Conservation (phyloP, 768 basidiomycete species). For the Rhodocollybia butyracea region DNA sequence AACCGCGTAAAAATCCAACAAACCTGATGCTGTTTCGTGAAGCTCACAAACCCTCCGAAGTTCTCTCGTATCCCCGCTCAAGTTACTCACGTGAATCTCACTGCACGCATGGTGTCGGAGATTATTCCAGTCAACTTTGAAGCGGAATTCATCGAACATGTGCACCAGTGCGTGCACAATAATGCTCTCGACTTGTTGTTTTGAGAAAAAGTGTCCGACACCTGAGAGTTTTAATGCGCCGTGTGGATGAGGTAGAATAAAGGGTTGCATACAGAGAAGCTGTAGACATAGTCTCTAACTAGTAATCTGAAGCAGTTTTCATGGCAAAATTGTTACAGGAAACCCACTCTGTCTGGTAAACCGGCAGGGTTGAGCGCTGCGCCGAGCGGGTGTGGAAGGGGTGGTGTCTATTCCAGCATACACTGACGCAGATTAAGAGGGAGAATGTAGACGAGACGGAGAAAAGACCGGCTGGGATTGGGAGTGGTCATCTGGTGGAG, state of each 20-base stretch:
- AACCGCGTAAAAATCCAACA: too few species aligned
- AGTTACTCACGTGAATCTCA: slow-evolving; percentile 95
- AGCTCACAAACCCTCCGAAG: slow-evolving; percentile 68
- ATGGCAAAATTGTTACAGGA: too few species aligned
- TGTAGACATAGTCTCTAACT: too few species aligned
- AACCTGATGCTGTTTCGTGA: slow-evolving; percentile 96
- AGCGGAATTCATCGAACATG: slow-evolving; percentile 93
- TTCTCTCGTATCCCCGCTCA: slow-evolving; percentile 90
- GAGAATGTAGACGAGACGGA: slow-evolving; percentile 42
- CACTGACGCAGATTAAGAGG: slow-evolving; percentile 57
- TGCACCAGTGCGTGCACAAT: slow-evolving; percentile 92
- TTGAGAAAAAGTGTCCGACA: slow-evolving; percentile 75
- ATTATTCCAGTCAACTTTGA: slow-evolving; percentile 91
- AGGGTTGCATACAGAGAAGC: too few species aligned
- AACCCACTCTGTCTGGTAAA: slow-evolving; percentile 79
- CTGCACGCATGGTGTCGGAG: slow-evolving; percentile 94
- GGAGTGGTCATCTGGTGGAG: slow-evolving; percentile 20
- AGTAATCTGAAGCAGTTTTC: too few species aligned
- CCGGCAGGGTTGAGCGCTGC: slow-evolving; percentile 73
- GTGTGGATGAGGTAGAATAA: slow-evolving; percentile 55
- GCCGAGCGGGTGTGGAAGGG: slow-evolving; percentile 62
- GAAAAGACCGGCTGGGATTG: slow-evolving; percentile 34
- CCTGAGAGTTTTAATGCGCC: slow-evolving; percentile 86
- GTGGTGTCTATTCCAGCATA: too few species aligned
- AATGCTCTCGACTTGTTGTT: slow-evolving; percentile 90